These are phyloP conservation scores for Butyriboletus loyo DNA, from an alignment of 768 basidiomycete genomes.

Conservation along the genomic window DNA sequence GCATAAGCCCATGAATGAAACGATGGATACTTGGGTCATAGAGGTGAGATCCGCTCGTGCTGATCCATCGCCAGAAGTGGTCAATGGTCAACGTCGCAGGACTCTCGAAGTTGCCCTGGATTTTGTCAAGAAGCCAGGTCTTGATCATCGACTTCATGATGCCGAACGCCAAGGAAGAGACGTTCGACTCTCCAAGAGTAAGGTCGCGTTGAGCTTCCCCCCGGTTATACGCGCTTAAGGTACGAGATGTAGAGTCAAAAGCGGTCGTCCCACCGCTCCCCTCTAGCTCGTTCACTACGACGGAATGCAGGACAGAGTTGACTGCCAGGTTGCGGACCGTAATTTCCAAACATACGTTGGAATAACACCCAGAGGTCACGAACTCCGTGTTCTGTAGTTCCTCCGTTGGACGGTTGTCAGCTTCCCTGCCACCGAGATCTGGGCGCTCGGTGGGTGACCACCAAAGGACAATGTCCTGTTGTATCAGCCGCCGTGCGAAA, in stretches of 20 bases:
- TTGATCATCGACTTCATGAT: conserved; percentile 88
- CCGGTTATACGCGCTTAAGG: conserved; percentile 83
- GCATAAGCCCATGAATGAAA: conserved; percentile 94
- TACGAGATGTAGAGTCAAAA: conserved; percentile 90
- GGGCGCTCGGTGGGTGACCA: conserved; percentile 90
- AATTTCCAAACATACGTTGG: conserved; percentile 90
- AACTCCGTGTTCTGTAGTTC: conserved; percentile 86
- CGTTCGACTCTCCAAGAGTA: conserved; percentile 83
- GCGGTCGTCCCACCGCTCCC: conserved; percentile 92
- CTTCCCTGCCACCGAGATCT: conserved; percentile 91
- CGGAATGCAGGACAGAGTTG: conserved; percentile 89
- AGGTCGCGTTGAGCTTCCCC: conserved; percentile 58
- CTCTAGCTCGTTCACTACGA: conserved; percentile 95
- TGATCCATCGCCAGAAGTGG: conserved; percentile 98
- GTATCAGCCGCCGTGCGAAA: conserved; percentile 82
- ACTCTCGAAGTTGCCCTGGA: conserved; percentile 61
- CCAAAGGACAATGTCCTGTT: conserved; percentile 93
- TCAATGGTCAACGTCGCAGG: conserved; percentile 74
- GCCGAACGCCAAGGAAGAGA: conserved; percentile 83
- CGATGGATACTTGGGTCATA: conserved; percentile 92
- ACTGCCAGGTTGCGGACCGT: conserved; percentile 90
- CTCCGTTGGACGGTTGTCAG: conserved; percentile 72
- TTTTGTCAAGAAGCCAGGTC: conserved; percentile 85
- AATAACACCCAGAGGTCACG: conserved; percentile 78
- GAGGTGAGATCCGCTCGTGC: conserved; percentile 77